phyloP scores from a whole-genome alignment of 2,329 filamentous ascomycete species.

The Podosphaera fusca region DNA sequence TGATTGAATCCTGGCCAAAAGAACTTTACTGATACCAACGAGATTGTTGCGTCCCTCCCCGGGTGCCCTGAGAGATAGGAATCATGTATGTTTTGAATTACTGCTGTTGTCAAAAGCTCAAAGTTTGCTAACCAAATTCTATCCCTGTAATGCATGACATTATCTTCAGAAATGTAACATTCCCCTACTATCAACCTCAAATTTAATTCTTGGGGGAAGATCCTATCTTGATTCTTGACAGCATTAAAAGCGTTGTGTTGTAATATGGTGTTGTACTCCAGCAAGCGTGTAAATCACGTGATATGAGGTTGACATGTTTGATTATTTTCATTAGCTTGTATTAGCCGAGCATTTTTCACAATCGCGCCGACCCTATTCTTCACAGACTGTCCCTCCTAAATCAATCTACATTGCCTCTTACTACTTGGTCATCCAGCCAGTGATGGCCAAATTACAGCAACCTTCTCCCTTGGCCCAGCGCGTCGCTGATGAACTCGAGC shows the following conservation, averaged over 20 bases:
- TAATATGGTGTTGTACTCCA: too few relatives aligned
- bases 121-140: not conserved
- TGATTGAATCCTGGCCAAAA: not conserved
- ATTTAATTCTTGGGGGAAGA: not conserved
- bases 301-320: too few relatives aligned
- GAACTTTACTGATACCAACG: not conserved
- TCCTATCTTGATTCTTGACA: not conserved
- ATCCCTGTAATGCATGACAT: constrained; percentile 1
- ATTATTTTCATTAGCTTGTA: too few relatives aligned
- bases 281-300: too few relatives aligned
- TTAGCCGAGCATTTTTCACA: too few relatives aligned
- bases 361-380: too few relatives aligned
- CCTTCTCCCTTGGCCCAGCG: too few relatives aligned
- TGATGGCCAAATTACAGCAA: too few relatives aligned
- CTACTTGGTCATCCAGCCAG: too few relatives aligned
- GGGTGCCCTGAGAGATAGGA: not conserved
- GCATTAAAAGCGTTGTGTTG: not conserved
- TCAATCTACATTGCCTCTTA: too few relatives aligned
- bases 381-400: too few relatives aligned
- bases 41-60: constrained; percentile 2
- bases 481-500: too few relatives aligned
- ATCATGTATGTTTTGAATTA: constrained; percentile 2
- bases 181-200: not conserved
- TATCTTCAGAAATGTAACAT: not conserved
- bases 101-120: not conserved